Base-by-base conservation (phyloP, 768 basidiomycete species). In the button mushroom (Agaricus bisporus) region DNA sequence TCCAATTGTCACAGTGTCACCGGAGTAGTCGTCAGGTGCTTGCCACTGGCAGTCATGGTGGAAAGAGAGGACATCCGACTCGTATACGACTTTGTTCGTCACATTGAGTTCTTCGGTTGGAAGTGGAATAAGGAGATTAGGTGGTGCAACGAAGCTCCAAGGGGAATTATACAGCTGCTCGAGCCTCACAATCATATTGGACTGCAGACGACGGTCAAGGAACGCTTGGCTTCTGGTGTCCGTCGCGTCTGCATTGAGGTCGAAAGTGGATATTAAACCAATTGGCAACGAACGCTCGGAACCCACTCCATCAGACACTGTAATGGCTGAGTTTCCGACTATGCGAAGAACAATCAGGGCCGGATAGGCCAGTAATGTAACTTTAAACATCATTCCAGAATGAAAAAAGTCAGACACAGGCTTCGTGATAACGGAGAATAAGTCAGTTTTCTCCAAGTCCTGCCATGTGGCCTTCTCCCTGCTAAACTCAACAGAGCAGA, bases 11-110 rank as follows among this genome's bases (percentile, higher is more conserved):
- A 45, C 8, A 8, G 11, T 26, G 10, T 26, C 14, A 6, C 20
- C 18, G 17, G 12, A 15, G n/a, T 35, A 15, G 29, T 11, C 14
- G 5, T 32, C 41, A 11, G 51, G 51, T 12, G 43, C 43, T 41
- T 45, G 42, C 51, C 51, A 52, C 15, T 44, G 42, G n/a, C 51
- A 52, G 8, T 42, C 15, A 35, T 52, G 26, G 22, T 52, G 32
- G 14, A 52, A 52, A 7, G 8, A 17, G 5, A 44, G 42, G 12
- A 52, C 22, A 10, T 52, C 51, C 7, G 51, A 22, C 20, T 37
- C 17, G 26, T 52, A 44, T 20, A n/a, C 25, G 5, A 52, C 51
- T 9, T 25, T 25, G 20, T 14, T 45, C 5, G 51, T 45, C 20
- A 15, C 9, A 20, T 52, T 38, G 32, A 45, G 51, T 7, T 52